These are phyloP conservation scores for Coemansia erecta DNA, from an alignment of 192 early-diverging fungal genomes.

Conservation along the genomic window DNA sequence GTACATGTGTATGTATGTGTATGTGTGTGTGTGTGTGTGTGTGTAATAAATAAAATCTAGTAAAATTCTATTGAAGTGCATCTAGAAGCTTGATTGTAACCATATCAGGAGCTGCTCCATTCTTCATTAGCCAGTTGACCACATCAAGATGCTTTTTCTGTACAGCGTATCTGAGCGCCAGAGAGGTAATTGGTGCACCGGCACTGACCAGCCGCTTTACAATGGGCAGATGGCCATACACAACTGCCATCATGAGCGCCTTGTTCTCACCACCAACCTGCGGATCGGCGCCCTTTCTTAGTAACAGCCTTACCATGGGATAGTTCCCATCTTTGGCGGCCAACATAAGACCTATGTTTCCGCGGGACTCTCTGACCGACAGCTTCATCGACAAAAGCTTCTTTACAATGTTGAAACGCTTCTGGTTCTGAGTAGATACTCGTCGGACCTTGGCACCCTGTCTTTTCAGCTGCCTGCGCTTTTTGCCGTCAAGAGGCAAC, in stretches of 20 bases:
- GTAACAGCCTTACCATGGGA: constrained; percentile 33
- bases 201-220: constrained; percentile 42
- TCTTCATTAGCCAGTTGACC: constrained; percentile 36
- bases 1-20: no score
- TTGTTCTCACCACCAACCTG: constrained; percentile 35
- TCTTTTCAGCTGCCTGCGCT: constrained; percentile 11
- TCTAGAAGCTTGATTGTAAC: constrained; percentile 41
- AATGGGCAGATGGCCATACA: constrained; percentile 38
- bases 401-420: constrained; percentile 34
- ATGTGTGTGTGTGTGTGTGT: no score
- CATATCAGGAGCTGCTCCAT: constrained; percentile 49
- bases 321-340: constrained; percentile 42
- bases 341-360: constrained; percentile 34
- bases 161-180: constrained; percentile 49
- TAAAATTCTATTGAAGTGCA: constrained; percentile 3
- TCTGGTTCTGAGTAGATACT: constrained; percentile 20
- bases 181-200: constrained; percentile 36
- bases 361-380: constrained; percentile 23
- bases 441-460: constrained; percentile 3
- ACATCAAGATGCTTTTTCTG: constrained; percentile 35
- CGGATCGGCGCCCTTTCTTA: constrained; percentile 39
- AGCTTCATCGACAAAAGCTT: constrained; percentile 25
- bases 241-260: constrained; percentile 47
- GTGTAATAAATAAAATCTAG: no score
- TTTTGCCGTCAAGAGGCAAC: constrained; percentile 19